Evolutionary conservation across 345 rosid species (phyloP).

Genomic region (Eucalyptus brandiana): DNA sequence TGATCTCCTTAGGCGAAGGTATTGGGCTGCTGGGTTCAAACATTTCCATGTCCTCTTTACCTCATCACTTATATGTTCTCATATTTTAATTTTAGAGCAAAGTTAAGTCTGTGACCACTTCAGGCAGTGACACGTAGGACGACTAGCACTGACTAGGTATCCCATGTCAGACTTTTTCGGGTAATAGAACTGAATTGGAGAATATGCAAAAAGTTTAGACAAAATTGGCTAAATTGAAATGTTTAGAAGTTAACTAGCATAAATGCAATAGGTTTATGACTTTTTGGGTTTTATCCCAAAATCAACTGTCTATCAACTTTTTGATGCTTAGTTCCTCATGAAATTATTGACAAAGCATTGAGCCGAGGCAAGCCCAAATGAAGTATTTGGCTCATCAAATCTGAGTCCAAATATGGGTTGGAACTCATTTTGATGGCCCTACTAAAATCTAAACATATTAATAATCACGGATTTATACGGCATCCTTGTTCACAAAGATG

Average conservation of each 20-base stretch:
- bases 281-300: too few species aligned
- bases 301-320: too few species aligned
- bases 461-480: too few species aligned
- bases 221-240: fast-evolving
- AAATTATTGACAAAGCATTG: neutral
- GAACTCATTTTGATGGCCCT: fast-evolving
- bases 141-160: fast-evolving
- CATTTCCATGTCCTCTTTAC: fast-evolving
- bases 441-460: fast-evolving
- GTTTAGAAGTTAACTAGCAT: fast-evolving
- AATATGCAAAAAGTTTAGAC: too few species aligned
- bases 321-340: too few species aligned
- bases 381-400: too few species aligned
- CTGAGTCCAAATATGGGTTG: too few species aligned
- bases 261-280: fast-evolving
- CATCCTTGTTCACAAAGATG: neutral
- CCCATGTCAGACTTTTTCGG: fast-evolving
- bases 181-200: too few species aligned
- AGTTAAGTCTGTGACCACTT: fast-evolving
- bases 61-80: too few species aligned
- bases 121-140: fast-evolving
- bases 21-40: too few species aligned
- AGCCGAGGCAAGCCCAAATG: neutral
- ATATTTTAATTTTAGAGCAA: too few species aligned
- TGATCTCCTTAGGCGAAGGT: fast-evolving